phyloP scores from a whole-genome alignment of 192 early-diverging fungal genomes.

The Paraglomus brasilianum region DNA sequence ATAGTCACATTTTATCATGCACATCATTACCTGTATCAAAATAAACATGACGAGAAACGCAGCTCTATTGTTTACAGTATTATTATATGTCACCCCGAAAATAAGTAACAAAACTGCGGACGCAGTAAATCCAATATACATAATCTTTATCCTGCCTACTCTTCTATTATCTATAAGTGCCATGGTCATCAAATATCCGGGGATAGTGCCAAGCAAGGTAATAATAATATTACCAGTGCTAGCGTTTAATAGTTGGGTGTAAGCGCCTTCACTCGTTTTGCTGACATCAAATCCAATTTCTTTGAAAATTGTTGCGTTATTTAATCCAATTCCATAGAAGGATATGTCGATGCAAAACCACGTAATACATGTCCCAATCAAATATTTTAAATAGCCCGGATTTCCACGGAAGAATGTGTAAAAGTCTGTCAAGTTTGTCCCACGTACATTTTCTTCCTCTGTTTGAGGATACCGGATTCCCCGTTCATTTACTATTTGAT shows the following conservation, averaged over 20 bases:
- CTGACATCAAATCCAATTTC: conserved; percentile 59
- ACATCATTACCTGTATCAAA: no score
- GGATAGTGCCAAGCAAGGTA: conserved; percentile 75
- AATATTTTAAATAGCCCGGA: conserved; percentile 68
- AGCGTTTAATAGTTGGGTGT: conserved; percentile 57
- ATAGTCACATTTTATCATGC: not conserved
- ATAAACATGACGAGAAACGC: conserved; percentile 41
- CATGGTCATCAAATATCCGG: conserved; percentile 90
- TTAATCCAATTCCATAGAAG: conserved; percentile 72
- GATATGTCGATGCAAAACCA: conserved; percentile 71
- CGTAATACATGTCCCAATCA: conserved; percentile 63
- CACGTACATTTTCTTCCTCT: conserved; percentile 29
- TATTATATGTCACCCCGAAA: conserved; percentile 63
- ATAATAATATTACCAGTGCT: conserved; percentile 89
- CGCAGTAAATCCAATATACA: conserved; percentile 78
- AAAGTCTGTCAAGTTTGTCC: conserved; percentile 46
- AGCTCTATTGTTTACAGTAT: conserved; percentile 53
- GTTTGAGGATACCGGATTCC: conserved; percentile 34
- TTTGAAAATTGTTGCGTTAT: conserved; percentile 59
- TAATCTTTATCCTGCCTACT: conserved; percentile 86
- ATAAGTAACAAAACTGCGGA: conserved; percentile 71
- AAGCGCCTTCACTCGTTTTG: conserved; percentile 22
- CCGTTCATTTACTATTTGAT: conserved; percentile 34
- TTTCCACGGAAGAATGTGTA: conserved; percentile 58
- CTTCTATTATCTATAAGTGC: conserved; percentile 64